Evolutionary conservation across 768 basidiomycete species (phyloP).

Genomic region (Psilocybe subaeruginosa): DNA sequence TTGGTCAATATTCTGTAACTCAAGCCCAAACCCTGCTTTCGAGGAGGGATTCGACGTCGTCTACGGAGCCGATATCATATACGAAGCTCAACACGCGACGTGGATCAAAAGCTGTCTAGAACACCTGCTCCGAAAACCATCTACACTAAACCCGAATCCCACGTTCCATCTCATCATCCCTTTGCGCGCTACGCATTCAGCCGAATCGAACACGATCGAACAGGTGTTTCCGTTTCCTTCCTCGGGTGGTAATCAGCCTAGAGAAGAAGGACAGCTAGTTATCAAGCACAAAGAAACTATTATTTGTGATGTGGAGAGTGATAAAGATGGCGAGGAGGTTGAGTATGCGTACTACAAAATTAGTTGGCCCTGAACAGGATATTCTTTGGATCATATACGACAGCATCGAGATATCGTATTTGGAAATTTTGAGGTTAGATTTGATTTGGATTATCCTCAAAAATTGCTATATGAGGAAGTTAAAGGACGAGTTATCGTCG

Average conservation of each 20-base stretch:
- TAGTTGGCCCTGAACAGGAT: conserved; percentile 49
- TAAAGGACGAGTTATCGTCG: no score
- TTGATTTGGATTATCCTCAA: no score
- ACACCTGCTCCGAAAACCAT: conserved; percentile 44
- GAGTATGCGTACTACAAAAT: conserved; percentile 76
- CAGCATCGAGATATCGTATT: no score
- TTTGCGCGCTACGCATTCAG: conserved; percentile 62
- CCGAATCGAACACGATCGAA: conserved; percentile 64
- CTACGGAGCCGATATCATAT: conserved; percentile 84
- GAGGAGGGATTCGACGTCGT: conserved; percentile 64
- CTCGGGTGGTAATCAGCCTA: background rate
- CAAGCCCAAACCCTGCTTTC: conserved; percentile 21
- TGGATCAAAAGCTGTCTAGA: conserved; percentile 72
- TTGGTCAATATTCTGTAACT: conserved; percentile 51
- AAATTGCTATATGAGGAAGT: no score
- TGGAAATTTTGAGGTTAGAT: no score
- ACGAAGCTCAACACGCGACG: conserved; percentile 68
- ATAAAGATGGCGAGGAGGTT: conserved; percentile 48
- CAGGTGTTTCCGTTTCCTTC: conserved; percentile 42
- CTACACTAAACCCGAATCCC: conserved; percentile 15
- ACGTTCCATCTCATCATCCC: conserved; percentile 81
- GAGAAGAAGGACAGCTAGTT: conserved; percentile 33
- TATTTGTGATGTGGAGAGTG: conserved; percentile 52
- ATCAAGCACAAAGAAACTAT: conserved; percentile 60
- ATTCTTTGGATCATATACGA: no score